Evolutionary conservation across 805 yeast genomes (phyloP).

Genomic region (Sungouiella thailandica): DNA sequence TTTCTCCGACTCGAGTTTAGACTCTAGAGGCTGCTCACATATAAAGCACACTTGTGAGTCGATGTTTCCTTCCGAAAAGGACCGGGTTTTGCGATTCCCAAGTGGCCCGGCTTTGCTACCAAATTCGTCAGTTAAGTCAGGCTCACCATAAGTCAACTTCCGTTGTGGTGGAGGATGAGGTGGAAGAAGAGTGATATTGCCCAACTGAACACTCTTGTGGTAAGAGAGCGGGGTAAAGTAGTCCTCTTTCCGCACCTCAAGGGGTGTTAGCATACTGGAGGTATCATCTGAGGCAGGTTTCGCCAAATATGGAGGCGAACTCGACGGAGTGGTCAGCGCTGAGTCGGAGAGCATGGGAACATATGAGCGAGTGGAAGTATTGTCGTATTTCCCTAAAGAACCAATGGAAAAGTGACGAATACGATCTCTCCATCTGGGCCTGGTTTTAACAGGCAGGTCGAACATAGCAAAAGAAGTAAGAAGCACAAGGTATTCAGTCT

Average conservation of each 20-base stretch:
- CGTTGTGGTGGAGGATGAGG: slow-evolving; percentile 11
- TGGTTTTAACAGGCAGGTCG: no score
- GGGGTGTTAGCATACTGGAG: slow-evolving; percentile 10
- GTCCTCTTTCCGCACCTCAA: slow-evolving; percentile 13
- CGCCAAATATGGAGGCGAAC: no score
- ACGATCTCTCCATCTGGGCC: no score
- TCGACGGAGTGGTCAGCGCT: no score
- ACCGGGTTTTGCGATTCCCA: neutral
- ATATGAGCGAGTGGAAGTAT: no score
- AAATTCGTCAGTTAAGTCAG: neutral
- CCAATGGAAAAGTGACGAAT: no score
- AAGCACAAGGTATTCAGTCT: no score
- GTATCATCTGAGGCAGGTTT: no score
- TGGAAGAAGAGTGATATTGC: slow-evolving; percentile 13
- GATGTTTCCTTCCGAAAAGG: neutral
- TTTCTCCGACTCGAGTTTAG: slow-evolving; percentile 40
- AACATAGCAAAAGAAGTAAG: no score
- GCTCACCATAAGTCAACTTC: neutral
- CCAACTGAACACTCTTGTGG: slow-evolving; percentile 9
- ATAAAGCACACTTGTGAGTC: slow-evolving; percentile 34
- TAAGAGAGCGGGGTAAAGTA: slow-evolving; percentile 8
- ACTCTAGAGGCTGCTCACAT: slow-evolving; percentile 48
- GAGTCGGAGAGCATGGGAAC: no score
- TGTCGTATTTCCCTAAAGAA: no score
- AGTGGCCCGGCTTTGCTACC: neutral